A percentile compares a stretch with the other conserved stretches of the same genome.
These are phyloP conservation scores for Clonostachys rhizophaga DNA, from an alignment of 2,329 filamentous ascomycete genomes.

Conservation along the genomic window DNA sequence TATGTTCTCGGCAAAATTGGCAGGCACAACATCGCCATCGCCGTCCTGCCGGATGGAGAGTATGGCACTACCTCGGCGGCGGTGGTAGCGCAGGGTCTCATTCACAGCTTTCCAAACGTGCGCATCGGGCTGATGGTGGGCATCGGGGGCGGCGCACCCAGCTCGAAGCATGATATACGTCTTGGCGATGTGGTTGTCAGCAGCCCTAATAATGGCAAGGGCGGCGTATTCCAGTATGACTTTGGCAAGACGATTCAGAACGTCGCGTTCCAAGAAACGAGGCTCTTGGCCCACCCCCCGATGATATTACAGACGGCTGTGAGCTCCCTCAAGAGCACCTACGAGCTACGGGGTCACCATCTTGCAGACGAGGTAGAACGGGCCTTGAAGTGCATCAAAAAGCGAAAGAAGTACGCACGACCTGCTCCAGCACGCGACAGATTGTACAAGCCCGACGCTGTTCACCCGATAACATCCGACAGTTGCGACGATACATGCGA, in stretches of 20 bases:
- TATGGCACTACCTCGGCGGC: conserved; percentile 17
- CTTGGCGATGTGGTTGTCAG: conserved; percentile 5
- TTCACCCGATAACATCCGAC: no score
- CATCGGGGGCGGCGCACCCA: conserved; percentile 18
- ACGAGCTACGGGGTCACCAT: neutral
- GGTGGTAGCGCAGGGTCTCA: conserved; percentile 15
- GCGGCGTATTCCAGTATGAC: conserved; percentile 3
- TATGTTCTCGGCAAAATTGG: conserved; percentile 23
- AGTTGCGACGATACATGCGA: no score
- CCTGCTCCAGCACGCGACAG: neutral
- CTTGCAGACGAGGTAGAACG: neutral
- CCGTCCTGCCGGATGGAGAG: conserved; percentile 13
- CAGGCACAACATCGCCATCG: conserved; percentile 28
- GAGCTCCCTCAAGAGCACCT: neutral
- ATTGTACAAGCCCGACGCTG: neutral
- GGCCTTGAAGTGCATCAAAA: neutral
- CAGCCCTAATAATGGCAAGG: neutral
- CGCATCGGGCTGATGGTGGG: conserved; percentile 23
- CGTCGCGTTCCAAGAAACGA: neutral
- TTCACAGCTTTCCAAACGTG: conserved; percentile 19
- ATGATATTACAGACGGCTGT: neutral
- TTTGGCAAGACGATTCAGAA: conserved; percentile 1
- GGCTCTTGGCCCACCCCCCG: neutral
- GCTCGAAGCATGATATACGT: neutral
- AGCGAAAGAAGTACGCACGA: neutral